Percentiles rank a stretch among this genome's conserved stretches.
phyloP scores from a whole-genome alignment of 768 basidiomycete species.

The Lactarius hatsudake region DNA sequence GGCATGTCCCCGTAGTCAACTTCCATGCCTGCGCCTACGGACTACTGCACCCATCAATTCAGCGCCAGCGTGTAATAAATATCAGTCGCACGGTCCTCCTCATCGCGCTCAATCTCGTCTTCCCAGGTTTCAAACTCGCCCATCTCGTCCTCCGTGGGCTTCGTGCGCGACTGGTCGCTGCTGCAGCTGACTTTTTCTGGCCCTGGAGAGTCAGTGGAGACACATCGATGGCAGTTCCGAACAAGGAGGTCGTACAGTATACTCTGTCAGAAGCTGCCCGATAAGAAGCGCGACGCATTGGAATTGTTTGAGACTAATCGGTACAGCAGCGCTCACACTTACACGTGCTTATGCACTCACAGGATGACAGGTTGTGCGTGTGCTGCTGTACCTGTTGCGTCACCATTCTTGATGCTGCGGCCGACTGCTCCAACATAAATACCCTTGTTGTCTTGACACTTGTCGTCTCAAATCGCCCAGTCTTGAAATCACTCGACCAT shows the following conservation, averaged over 20 bases:
- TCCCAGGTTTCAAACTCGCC: constrained; percentile 99
- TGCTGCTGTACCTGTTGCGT: background rate
- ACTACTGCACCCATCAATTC: constrained; percentile 28
- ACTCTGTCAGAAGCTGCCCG: background rate
- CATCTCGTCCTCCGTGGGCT: constrained; percentile 56
- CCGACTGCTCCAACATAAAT: background rate
- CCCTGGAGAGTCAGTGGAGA: too few relatives aligned
- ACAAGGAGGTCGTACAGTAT: background rate
- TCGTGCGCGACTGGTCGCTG: constrained; percentile 41
- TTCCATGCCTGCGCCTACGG: constrained; percentile 76
- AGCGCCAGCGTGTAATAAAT: constrained; percentile 17
- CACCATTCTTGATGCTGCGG: background rate
- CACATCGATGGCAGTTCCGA: constrained; percentile 40
- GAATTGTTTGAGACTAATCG: background rate
- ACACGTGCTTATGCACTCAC: too few relatives aligned
- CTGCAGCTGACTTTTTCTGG: constrained; percentile 45
- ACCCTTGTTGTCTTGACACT: background rate
- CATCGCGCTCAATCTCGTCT: constrained; percentile 91
- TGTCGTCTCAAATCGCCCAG: background rate
- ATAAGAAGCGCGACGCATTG: background rate
- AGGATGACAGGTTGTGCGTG: too few relatives aligned
- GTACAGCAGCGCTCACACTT: too few relatives aligned
- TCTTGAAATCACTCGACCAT: background rate
- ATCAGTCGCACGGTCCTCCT: constrained; percentile 55
- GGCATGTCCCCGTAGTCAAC: constrained; percentile 69